Evolutionary conservation across 768 basidiomycete species (phyloP), one percentile per base, ranked within the genome.

Genomic region (Lanmaoa rubissima): DNA sequence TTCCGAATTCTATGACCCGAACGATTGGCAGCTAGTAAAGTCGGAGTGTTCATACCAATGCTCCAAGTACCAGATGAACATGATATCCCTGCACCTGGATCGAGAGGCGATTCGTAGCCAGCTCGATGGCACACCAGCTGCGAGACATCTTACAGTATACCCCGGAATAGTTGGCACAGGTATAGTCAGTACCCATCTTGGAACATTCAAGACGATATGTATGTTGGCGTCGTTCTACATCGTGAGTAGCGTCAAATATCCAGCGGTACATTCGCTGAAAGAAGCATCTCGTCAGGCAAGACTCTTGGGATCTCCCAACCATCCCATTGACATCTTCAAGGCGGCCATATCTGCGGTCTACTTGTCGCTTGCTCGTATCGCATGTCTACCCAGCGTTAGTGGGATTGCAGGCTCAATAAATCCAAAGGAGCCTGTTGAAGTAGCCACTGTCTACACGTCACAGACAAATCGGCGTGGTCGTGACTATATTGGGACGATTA

Each of bases 51-150:
- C 89, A 1, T 94, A 93, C 65, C 81, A 89, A 63, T 76, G 74
- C 39, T 78, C 82, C 12, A 94, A 94, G 69, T 92, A 88, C 65
- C 86, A 92, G 72, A 84, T 85, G 26, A 89, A 92, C 64, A 67
- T 93, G 46, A 74, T 92, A 41, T 76, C 78, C 1, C 72, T 81
- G 2, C 71, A 76, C 43, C 76, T 94, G 46, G 83, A 88, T 55
- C 74, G 66, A 32, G 67, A 70, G 5, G 77, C 82, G 19, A 60
- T 73, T 8, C 66, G 68, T 48, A 61, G 67, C 19, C 64, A 59
- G 28, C 42, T 42, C 16, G 45, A 55, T 39, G 65, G 63, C 39
- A 57, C 41, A 16, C 53, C 62, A 16, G 41, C 35, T 12, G 54
- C 59, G 24, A 54, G 85, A 43, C 89, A 93, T 67, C 74, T 89